Evolutionary conservation across 495 filamentous ascomycete genomes (phyloP).

Genomic region (Neurospora terricola): DNA sequence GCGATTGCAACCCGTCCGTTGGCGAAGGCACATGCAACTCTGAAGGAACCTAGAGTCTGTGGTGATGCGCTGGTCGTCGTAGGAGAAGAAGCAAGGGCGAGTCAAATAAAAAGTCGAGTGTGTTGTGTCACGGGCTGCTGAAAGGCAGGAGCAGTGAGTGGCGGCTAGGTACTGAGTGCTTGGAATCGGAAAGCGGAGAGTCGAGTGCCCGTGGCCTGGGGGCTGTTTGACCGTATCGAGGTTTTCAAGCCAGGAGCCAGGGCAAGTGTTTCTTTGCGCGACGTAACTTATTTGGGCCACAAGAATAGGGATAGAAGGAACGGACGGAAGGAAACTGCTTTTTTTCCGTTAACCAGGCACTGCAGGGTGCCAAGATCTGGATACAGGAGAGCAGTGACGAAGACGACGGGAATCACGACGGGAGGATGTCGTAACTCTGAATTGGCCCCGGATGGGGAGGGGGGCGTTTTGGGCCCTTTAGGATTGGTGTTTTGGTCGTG

Average conservation of each 20-base stretch:
- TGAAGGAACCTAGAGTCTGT: background rate
- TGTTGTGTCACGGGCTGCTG: background rate
- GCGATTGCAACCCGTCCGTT: background rate
- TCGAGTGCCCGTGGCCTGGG: background rate
- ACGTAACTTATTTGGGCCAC: background rate
- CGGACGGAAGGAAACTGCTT: background rate
- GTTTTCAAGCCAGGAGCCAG: background rate
- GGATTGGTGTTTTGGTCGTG: background rate
- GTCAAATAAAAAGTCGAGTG: background rate
- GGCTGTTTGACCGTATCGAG: background rate
- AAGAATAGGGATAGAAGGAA: background rate
- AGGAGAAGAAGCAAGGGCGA: slow-evolving; percentile 2
- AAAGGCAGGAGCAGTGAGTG: background rate
- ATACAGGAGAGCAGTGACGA: background rate
- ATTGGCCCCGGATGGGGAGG: background rate
- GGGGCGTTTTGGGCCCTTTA: background rate
- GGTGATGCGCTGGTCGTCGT: background rate
- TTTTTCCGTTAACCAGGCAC: background rate
- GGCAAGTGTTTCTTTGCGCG: background rate
- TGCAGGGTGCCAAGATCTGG: background rate
- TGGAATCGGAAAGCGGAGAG: background rate
- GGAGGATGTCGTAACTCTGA: background rate
- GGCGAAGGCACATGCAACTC: background rate
- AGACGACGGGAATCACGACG: background rate
- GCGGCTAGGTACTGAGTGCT: background rate